These are phyloP conservation scores for Mycosphaerella arachidis DNA, from an alignment of 2,329 filamentous ascomycete genomes.

Conservation along the genomic window DNA sequence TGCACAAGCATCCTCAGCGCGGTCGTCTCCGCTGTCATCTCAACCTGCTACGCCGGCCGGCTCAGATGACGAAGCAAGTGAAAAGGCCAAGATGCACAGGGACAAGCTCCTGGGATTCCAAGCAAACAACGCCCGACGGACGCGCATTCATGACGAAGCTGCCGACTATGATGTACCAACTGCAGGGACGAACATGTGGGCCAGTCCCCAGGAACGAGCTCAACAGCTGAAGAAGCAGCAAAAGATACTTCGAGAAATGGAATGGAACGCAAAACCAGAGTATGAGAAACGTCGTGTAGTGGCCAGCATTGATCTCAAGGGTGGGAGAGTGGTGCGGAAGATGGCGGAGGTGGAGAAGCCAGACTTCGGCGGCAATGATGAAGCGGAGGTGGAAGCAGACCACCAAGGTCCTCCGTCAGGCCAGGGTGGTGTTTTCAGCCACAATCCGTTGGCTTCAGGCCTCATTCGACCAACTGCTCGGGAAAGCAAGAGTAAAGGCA, in stretches of 20 bases:
- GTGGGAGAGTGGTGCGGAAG: slow-evolving; percentile 68
- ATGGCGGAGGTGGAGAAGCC: slow-evolving; percentile 61
- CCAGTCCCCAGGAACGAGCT: slow-evolving; percentile 75
- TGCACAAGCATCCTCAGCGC: slow-evolving; percentile 30
- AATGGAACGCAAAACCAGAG: slow-evolving; percentile 78
- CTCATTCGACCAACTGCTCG: slow-evolving; percentile 60
- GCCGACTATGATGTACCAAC: slow-evolving; percentile 64
- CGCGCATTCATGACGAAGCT: slow-evolving; percentile 81
- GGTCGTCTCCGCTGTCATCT: slow-evolving; percentile 35
- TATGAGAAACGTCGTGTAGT: slow-evolving; percentile 86
- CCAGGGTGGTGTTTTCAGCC: slow-evolving; percentile 56
- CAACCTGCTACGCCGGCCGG: slow-evolving; percentile 24
- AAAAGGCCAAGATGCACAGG: slow-evolving; percentile 69
- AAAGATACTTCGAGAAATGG: slow-evolving; percentile 74
- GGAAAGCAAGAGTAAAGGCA: slow-evolving; percentile 49
- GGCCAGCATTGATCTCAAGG: slow-evolving; percentile 76
- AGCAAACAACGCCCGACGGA: slow-evolving; percentile 77
- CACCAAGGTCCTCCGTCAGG: slow-evolving; percentile 29
- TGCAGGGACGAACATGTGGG: slow-evolving; percentile 70
- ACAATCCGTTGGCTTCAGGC: slow-evolving; percentile 62
- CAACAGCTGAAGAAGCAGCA: slow-evolving; percentile 81
- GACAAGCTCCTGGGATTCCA: slow-evolving; percentile 80
- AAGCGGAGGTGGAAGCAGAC: slow-evolving; percentile 33
- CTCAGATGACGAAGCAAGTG: slow-evolving; percentile 52
- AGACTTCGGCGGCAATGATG: slow-evolving; percentile 44